Base-by-base conservation (phyloP, 2,329 filamentous ascomycete genomes). In the Whalleya microplaca region DNA sequence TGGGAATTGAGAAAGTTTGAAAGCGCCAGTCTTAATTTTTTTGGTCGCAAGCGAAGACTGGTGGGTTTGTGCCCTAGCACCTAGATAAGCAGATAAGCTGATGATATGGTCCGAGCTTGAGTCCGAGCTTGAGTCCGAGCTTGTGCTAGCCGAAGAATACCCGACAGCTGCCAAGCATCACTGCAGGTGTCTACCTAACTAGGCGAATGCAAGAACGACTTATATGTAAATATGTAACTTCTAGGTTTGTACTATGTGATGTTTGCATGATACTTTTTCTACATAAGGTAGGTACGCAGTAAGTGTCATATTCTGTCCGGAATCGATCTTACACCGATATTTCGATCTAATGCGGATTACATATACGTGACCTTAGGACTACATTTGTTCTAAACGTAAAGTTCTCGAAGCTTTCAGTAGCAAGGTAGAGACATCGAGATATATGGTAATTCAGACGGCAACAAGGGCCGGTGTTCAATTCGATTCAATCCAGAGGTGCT, bases 1-100 rank as follows among this genome's bases (percentile, higher is more conserved):
- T 53, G 29, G 48, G 27, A 42, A 53, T 45, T 53, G 50, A 56
- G 45, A 66, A 65, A 65, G 64, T 59, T 62, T 58, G 57, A 45
- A 53, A 56, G 50, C 42, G 40, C 29, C 40, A 50, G 42, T 20
- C 23, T 55, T 37, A 41, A 46, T 64, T 56, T 61, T n/a, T 66
- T 65, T 62, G 44, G 50, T 54, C 20, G 41, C 44, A 67, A 68
- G 67, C 65, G 66, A 69, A 61, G 65, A 62, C n/a, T 51, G 53
- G 59, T 58, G 66, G 63, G 60, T 53, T 64, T 68, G 64, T 69
- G 67, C 67, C 67, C 67, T 69, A 69, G 58, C 48, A 66, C 67
- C 67, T 69, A 69, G 58, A 47, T 52, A 41, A 54, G 58, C 56
- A 64, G 59, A 56, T 62, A 61, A 53, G 21, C 32, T 14, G 4